These are phyloP conservation scores for Plantago lanceolata DNA, from an alignment of 305 asterid species.

Conservation along the genomic window DNA sequence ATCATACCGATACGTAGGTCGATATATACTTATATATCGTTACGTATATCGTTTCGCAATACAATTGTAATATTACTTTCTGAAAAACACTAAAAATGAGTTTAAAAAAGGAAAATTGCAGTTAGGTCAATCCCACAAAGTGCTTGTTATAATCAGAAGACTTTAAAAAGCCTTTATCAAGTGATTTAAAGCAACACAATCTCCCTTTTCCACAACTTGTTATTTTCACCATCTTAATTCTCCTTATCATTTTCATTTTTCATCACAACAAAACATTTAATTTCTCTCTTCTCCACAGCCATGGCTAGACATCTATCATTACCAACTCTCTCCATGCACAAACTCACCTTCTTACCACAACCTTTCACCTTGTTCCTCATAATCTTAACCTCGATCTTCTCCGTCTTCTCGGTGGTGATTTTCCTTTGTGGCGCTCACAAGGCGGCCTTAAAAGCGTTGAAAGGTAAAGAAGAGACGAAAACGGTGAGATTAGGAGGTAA, in stretches of 20 bases:
- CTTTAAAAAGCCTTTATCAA: neutral
- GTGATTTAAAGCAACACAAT: neutral
- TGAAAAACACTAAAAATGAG: no score
- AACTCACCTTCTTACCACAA: slow-evolving; percentile 20
- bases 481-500: slow-evolving; percentile 44
- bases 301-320: slow-evolving; percentile 36
- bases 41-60: no score
- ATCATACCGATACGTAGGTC: no score
- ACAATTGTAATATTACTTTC: neutral
- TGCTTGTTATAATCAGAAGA: neutral
- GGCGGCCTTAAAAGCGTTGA: slow-evolving; percentile 18
- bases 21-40: no score
- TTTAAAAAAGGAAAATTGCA: no score
- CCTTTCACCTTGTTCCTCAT: slow-evolving; percentile 24
- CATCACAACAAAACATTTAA: neutral
- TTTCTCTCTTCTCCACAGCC: slow-evolving; percentile 1
- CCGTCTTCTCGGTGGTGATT: slow-evolving; percentile 24
- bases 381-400: slow-evolving; percentile 25
- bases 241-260: neutral
- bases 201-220: no score
- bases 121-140: neutral
- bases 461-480: slow-evolving; percentile 15
- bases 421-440: slow-evolving; percentile 46
- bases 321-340: slow-evolving; percentile 14
- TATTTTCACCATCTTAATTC: neutral